Conservation (phyloP, 306 rosid species). For the Malus fusca region DNA sequence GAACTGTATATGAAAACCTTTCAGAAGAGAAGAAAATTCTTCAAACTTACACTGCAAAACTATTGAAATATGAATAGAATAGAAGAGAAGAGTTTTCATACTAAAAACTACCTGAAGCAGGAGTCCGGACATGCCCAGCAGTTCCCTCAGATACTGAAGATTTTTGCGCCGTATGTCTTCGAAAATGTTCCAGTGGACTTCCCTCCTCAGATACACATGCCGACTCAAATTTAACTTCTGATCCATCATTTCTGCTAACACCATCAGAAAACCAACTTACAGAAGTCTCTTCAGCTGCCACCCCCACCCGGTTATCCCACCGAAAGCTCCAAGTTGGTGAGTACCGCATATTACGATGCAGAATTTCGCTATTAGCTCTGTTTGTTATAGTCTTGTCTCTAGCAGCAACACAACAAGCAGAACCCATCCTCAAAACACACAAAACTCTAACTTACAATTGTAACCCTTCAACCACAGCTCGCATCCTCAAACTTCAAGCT, state of each 20-base stretch:
- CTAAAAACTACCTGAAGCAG: slow-evolving; percentile 35
- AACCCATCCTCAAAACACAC: slow-evolving; percentile 36
- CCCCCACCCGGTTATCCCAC: slow-evolving; percentile 60
- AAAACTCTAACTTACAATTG: neutral
- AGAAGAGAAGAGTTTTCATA: neutral
- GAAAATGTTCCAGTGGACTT: slow-evolving; percentile 34
- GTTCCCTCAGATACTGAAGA: slow-evolving; percentile 30
- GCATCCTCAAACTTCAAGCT: slow-evolving; percentile 18
- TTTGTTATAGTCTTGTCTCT: slow-evolving; percentile 44
- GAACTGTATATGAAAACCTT: neutral
- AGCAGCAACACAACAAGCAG: slow-evolving; percentile 56
- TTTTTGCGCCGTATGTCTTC: slow-evolving; percentile 24
- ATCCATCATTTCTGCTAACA: slow-evolving; percentile 35
- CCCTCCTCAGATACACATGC: slow-evolving; percentile 42
- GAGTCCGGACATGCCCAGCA: slow-evolving; percentile 25
- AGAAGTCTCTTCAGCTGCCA: slow-evolving; percentile 50
- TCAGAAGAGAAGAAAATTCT: neutral
- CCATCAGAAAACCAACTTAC: slow-evolving; percentile 45
- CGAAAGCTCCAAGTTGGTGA: slow-evolving; percentile 62
- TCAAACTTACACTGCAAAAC: neutral
- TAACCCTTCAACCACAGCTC: slow-evolving; percentile 6
- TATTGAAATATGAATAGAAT: neutral
- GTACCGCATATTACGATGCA: slow-evolving; percentile 41
- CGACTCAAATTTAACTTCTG: slow-evolving; percentile 38
- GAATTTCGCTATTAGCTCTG: slow-evolving; percentile 36